Percentiles rank a stretch among this genome's conserved stretches.
These are phyloP conservation scores for Puccinia coronata DNA, from an alignment of 1,284 basidiomycete genomes.

Conservation along the genomic window DNA sequence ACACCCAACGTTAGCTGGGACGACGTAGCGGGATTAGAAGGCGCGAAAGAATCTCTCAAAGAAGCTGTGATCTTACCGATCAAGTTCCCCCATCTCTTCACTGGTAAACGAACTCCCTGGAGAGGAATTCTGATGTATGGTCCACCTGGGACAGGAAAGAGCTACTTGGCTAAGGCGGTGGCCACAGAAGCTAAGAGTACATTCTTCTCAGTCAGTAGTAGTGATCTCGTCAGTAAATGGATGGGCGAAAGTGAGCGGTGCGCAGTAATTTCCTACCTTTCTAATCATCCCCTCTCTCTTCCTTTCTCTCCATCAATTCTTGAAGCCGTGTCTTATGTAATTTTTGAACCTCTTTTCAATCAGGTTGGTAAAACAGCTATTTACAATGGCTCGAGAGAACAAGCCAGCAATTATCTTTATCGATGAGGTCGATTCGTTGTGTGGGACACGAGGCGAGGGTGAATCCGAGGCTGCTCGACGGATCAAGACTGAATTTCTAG, in stretches of 20 bases:
- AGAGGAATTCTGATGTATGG: slow-evolving; percentile 92
- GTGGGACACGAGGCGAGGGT: slow-evolving; percentile 89
- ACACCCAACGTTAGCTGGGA: slow-evolving; percentile 97
- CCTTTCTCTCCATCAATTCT: not conserved
- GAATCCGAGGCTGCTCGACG: slow-evolving; percentile 93
- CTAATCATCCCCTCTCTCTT: not conserved
- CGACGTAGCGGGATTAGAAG: slow-evolving; percentile 92
- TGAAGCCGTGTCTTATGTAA: not conserved
- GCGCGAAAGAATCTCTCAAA: slow-evolving; percentile 92
- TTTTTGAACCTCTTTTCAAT: not conserved
- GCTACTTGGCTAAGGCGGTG: slow-evolving; percentile 93
- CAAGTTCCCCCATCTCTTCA: slow-evolving; percentile 98
- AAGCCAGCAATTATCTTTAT: slow-evolving; percentile 99
- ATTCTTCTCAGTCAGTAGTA: slow-evolving; percentile 94
- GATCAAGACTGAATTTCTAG: slow-evolving; percentile 96
- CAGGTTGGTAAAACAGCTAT: slow-evolving; percentile 93
- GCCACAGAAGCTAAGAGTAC: slow-evolving; percentile 98
- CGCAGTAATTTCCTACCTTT: slow-evolving; percentile 55
- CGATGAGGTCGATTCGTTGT: slow-evolving; percentile 95
- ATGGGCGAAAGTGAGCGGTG: slow-evolving; percentile 96
- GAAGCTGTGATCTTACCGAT: slow-evolving; percentile 98
- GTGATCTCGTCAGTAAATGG: slow-evolving; percentile 98
- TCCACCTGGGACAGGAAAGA: slow-evolving; percentile 92
- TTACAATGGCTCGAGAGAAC: slow-evolving; percentile 91
- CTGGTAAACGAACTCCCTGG: slow-evolving; percentile 97